Conservation (phyloP, 495 filamentous ascomycete species). For the Penicillium fimorum region DNA sequence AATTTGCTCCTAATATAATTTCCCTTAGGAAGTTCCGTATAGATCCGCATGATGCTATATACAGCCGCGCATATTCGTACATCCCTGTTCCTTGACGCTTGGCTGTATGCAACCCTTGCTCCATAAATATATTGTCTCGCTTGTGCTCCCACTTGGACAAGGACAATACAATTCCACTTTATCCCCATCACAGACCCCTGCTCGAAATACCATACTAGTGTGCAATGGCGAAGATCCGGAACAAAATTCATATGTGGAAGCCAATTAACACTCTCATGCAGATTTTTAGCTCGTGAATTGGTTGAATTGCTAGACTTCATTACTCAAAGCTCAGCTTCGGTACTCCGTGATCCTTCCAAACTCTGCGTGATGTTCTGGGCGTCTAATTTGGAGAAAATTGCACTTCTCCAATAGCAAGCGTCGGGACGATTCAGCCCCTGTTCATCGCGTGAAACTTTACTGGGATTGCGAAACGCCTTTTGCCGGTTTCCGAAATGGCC, state of each 20-base stretch:
- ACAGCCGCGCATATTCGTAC: too few relatives aligned
- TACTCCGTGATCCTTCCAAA: too few relatives aligned
- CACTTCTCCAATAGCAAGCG: neutral
- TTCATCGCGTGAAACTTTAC: neutral
- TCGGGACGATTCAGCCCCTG: neutral
- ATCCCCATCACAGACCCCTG: too few relatives aligned
- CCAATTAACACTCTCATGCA: neutral
- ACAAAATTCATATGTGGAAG: neutral
- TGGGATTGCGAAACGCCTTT: neutral
- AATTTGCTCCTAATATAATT: neutral
- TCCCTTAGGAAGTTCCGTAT: neutral
- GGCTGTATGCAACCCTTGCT: neutral
- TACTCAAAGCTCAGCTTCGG: neutral
- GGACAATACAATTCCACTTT: neutral
- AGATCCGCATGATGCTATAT: neutral
- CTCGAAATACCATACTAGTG: neutral
- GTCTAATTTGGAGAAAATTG: neutral
- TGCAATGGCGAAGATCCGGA: too few relatives aligned
- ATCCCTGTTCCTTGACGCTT: neutral
- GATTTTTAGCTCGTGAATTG: neutral
- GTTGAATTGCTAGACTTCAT: neutral
- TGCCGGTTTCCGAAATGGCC: too few relatives aligned
- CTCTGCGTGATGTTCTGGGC: too few relatives aligned
- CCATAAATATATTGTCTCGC: too few relatives aligned
- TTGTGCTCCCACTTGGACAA: too few relatives aligned